These are phyloP conservation scores for Monilinia fructigena DNA, from an alignment of 2,329 filamentous ascomycete genomes.

Conservation along the genomic window DNA sequence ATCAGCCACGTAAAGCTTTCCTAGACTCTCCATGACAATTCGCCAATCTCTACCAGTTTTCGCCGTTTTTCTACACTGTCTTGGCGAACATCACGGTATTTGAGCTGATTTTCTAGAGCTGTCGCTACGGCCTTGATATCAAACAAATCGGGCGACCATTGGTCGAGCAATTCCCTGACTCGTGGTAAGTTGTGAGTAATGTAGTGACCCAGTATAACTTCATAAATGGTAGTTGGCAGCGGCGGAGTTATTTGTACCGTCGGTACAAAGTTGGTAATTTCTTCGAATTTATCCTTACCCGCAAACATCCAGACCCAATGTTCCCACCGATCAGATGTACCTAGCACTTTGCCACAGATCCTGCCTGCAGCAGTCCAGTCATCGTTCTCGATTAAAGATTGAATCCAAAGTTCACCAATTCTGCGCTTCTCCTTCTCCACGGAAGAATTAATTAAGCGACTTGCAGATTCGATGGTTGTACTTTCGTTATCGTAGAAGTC, in stretches of 20 bases:
- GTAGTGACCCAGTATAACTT: conserved; percentile 86
- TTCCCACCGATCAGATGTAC: conserved; percentile 81
- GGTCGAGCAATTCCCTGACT: conserved; percentile 75
- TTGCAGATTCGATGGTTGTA: conserved; percentile 61
- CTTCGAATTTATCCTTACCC: conserved; percentile 80
- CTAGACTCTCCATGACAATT: conserved; percentile 82
- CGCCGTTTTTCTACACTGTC: conserved; percentile 73
- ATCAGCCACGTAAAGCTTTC: conserved; percentile 78
- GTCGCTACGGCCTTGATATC: conserved; percentile 73
- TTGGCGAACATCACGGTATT: conserved; percentile 70
- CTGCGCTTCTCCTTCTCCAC: conserved; percentile 84
- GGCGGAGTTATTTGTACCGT: conserved; percentile 73
- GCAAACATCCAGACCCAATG: conserved; percentile 95
- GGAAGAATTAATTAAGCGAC: conserved; percentile 58
- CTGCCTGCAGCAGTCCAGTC: conserved; percentile 78
- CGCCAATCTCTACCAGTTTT: conserved; percentile 77
- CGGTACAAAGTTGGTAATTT: conserved; percentile 83
- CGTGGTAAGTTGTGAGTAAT: conserved; percentile 72
- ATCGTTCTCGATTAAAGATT: conserved; percentile 72
- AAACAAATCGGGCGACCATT: conserved; percentile 83
- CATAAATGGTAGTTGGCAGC: conserved; percentile 79
- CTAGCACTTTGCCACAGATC: conserved; percentile 79
- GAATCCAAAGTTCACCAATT: conserved; percentile 91
- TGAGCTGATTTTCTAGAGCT: conserved; percentile 78
- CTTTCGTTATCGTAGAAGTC: conserved; percentile 75